These are phyloP conservation scores for Niveomyces coronatus DNA, from an alignment of 2,329 filamentous ascomycete genomes.

Conservation along the genomic window DNA sequence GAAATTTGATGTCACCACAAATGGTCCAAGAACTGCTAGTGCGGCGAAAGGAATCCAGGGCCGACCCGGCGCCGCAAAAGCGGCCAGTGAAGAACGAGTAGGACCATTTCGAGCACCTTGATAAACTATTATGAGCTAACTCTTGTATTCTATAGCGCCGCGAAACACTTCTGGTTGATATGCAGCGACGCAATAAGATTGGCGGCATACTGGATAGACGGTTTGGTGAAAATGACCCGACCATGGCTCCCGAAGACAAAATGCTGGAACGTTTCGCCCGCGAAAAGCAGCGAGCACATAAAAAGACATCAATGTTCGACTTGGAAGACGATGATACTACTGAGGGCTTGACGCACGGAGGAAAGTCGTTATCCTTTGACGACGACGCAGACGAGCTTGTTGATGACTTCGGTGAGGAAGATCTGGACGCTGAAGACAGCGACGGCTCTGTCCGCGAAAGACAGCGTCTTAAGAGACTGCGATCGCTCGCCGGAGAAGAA, in stretches of 20 bases:
- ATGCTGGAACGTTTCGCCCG: conserved; percentile 83
- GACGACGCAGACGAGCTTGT: conserved; percentile 36
- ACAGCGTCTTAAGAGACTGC: conserved; percentile 46
- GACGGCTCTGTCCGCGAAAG: conserved; percentile 44
- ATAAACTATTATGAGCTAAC: neutral
- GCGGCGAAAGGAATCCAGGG: conserved; percentile 53
- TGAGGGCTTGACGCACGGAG: conserved; percentile 70
- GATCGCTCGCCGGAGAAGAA: conserved; percentile 35
- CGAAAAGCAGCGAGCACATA: conserved; percentile 73
- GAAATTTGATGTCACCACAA: conserved; percentile 78
- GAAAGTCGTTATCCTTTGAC: conserved; percentile 60
- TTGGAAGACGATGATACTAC: conserved; percentile 65
- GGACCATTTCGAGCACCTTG: conserved; percentile 15
- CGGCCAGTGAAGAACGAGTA: conserved; percentile 75
- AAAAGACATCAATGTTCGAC: conserved; percentile 75
- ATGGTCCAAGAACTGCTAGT: conserved; percentile 41
- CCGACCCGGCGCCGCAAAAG: conserved; percentile 75
- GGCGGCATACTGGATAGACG: conserved; percentile 87
- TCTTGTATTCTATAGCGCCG: conserved; percentile 44
- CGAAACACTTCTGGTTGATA: conserved; percentile 76
- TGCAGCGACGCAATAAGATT: conserved; percentile 81
- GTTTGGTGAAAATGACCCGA: conserved; percentile 91
- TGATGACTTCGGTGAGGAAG: conserved; percentile 75
- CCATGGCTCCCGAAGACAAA: conserved; percentile 86
- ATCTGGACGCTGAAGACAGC: conserved; percentile 52